A percentile compares a stretch with the other conserved stretches of the same genome.
Conservation (phyloP, 257 asterid genomes). For the Rubia yunnanensis region DNA sequence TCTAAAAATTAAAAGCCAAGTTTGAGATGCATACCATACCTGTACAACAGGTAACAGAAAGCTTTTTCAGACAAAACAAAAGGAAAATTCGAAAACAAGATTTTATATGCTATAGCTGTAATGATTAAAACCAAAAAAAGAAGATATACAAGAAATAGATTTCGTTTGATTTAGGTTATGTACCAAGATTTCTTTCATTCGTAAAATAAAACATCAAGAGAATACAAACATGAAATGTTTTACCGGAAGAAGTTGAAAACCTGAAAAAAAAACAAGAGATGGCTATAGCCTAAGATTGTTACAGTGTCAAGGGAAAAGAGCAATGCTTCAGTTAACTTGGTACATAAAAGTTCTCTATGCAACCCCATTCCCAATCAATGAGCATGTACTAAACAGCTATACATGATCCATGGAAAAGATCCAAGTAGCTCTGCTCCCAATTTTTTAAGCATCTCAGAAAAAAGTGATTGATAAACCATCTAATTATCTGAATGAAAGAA, state of each 20-base stretch:
- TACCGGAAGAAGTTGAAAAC: neutral
- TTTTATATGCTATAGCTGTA: neutral
- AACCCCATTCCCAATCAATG: neutral
- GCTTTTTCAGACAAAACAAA: neutral
- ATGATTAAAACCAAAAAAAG: neutral
- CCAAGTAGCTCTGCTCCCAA: slow-evolving; percentile 1
- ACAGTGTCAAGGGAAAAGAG: neutral
- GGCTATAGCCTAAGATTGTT: neutral
- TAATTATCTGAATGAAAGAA: too few relatives aligned
- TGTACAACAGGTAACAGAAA: neutral
- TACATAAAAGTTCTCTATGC: neutral
- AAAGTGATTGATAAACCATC: neutral
- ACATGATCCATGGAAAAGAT: neutral
- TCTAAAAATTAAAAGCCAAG: neutral
- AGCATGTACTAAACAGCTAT: neutral
- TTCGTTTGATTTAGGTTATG: neutral
- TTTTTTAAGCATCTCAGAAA: neutral
- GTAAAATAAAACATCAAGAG: neutral
- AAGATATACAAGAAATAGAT: neutral
- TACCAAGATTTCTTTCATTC: too few relatives aligned
- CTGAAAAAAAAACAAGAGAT: neutral
- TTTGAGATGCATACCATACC: neutral
- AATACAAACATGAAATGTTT: neutral
- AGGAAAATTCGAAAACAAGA: too few relatives aligned
- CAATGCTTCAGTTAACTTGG: neutral